A percentile compares a stretch with the other conserved stretches of the same genome.
These are phyloP conservation scores for Kandelia obovata DNA, from an alignment of 345 rosid species.

Conservation along the genomic window DNA sequence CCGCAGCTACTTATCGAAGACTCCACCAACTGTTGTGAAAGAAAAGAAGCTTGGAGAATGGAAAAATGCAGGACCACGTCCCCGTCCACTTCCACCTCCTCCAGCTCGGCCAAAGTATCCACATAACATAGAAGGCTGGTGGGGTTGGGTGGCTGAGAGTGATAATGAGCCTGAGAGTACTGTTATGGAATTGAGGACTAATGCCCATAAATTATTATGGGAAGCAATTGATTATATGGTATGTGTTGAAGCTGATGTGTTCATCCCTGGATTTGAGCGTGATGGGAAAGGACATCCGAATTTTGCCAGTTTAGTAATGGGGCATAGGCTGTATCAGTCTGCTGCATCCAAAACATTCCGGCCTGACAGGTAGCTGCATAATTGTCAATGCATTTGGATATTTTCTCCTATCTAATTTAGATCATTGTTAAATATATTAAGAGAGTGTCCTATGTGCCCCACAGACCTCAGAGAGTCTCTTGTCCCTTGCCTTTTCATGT, in stretches of 20 bases:
- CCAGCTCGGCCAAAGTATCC: conserved; percentile 83
- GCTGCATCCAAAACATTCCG: conserved; percentile 76
- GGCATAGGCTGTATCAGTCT: conserved; percentile 87
- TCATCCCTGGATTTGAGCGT: conserved; percentile 77
- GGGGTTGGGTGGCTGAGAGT: conserved; percentile 99
- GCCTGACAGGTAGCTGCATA: conserved; percentile 68
- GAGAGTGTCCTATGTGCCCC: background rate
- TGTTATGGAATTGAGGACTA: conserved; percentile 89
- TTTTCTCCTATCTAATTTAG: background rate
- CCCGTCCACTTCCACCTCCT: conserved; percentile 97
- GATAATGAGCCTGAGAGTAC: conserved; percentile 98
- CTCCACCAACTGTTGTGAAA: conserved; percentile 48
- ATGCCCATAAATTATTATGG: conserved; percentile 94
- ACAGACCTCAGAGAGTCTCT: background rate
- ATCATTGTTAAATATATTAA: background rate
- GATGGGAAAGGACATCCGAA: conserved; percentile 95
- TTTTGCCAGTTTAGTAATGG: conserved; percentile 91
- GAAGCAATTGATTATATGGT: conserved; percentile 87
- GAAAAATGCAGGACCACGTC: conserved; percentile 71
- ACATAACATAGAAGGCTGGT: conserved; percentile 94
- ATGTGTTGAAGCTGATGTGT: conserved; percentile 90
- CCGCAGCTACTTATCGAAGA: conserved; percentile 32
- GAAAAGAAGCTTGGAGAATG: conserved; percentile 57
- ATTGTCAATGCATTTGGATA: background rate
- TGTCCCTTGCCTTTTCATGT: background rate